phyloP scores from a whole-genome alignment of 495 filamentous ascomycete genomes.

The Xylaria sp. region DNA sequence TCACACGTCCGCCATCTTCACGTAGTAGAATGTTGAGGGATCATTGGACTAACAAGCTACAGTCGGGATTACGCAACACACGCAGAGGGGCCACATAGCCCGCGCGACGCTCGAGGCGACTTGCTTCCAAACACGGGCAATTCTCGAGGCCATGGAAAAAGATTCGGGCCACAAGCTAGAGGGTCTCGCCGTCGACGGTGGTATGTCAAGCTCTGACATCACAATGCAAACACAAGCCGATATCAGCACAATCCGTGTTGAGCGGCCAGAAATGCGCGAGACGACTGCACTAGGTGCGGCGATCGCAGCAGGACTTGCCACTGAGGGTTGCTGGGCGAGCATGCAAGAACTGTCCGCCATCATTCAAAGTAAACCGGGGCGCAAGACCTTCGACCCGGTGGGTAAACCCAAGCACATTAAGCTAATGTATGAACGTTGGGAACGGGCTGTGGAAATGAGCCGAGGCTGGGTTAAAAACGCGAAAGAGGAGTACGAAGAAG shows the following conservation, averaged over 20 bases:
- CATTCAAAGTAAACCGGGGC: conserved; percentile 67
- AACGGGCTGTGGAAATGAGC: conserved; percentile 88
- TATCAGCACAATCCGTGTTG: conserved; percentile 85
- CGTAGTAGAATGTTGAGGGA: neutral
- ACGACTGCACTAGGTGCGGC: conserved; percentile 94
- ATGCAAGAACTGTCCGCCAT: conserved; percentile 81
- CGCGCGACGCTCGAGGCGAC: conserved; percentile 94
- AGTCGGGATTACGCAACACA: conserved; percentile 93
- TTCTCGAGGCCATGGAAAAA: conserved; percentile 92
- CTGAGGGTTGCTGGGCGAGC: conserved; percentile 75
- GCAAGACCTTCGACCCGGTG: conserved; percentile 74
- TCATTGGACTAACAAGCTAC: conserved; percentile 29
- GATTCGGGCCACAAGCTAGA: conserved; percentile 81
- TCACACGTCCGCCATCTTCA: conserved; percentile 10
- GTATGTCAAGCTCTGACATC: conserved; percentile 91
- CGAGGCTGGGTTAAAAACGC: conserved; percentile 73
- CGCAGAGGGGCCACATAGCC: conserved; percentile 87
- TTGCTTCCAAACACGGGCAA: conserved; percentile 94
- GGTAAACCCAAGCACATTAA: conserved; percentile 65
- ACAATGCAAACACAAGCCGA: conserved; percentile 98
- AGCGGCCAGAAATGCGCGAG: conserved; percentile 90
- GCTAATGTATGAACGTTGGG: conserved; percentile 81
- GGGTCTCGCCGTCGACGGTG: conserved; percentile 87
- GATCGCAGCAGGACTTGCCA: conserved; percentile 89
- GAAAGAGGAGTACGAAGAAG: conserved; percentile 12